Evolutionary conservation across 805 yeast genomes (phyloP), one percentile per base, ranked within the genome.

Genomic region (Ogataea methanolica): DNA sequence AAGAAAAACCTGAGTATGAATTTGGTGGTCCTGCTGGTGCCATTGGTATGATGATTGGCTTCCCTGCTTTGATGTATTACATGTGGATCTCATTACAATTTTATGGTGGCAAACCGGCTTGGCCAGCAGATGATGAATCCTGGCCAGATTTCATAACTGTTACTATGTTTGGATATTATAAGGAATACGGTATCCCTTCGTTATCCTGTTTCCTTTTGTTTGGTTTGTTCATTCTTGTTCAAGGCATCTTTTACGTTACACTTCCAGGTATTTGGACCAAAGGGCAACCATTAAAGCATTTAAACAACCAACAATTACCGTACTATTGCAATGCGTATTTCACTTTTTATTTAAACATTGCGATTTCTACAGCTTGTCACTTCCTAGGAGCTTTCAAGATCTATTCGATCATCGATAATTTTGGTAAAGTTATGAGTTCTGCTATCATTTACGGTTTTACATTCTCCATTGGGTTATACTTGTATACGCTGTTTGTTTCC

Each of bases 11-110:
- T 1, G 92, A 82, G 60, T 88, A 80, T 72, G 98, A 94, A 58
- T 94, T 92, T 62, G 99, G 99, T 44, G 98, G 98, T 0, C 85
- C 95, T 23, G 67, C 74, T 6, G 99, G 99, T 48, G 96, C 89
- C 42, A 48, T 83, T 19, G 92, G 91, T 6, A 92, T 94, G 98
- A 80, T 92, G 83, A 63, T 80, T 40, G 96, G 96, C 3, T 94
- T 94, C 71, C 99, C 99, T 7, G 62, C 84, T 41, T 74, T 94
- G 61, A 94, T 94, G 99, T 88, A 85, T 76, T 94, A 94, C 70
- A 85, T 94, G 94, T 92, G 96, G 95, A 82, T 92, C 46, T 78
- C 89, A 59, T 92, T 94, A 44, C 78, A 79, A 52, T 90, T 85
- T 66, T 88, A 89, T 68, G 72, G 72, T 53, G 96, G 96, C 1